Evolutionary conservation across 768 basidiomycete species (phyloP), one percentile per base, ranked within the genome.

Genomic region (Rhizopogon salebrosus): DNA sequence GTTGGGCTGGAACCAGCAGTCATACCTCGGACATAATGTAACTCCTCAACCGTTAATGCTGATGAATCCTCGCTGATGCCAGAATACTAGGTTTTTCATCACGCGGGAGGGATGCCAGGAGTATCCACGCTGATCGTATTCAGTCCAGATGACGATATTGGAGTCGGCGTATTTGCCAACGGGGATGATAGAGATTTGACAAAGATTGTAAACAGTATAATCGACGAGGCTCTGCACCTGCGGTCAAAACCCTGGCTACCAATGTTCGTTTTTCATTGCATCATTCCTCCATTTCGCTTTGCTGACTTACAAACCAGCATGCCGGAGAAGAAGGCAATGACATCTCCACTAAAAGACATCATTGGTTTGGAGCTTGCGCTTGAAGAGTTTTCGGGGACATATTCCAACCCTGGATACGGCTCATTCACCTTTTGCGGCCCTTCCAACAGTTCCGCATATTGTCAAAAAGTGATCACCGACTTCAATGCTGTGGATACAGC

Each of bases 11-110:
- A 31, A n/a, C 37, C 64, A 72, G 6, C 42, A n/a, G 6, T 69
- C 76, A 1, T 75, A 73, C 48, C 64, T 61, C 2, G 77, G 72
- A 0, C 72, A 76, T 48, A 70, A 76, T 24, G 75, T 77, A 54
- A 38, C 63, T 41, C 34, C 24, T n/a, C 29, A 20, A 41, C 3
- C 10, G 1, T 51, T 35, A 41, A 34, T 13, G 23, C 6, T 10
- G 20, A 18, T 18, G 23, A 16, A 14, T 16, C 2, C n/a, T 13
- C 8, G 13, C 41, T 23, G 16, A 53, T 48, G 11, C 13, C 23
- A 2, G 24, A 23, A 3, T 18, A 18, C 2, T 20, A 76, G 78
- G 31, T 72, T 4, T 49, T 76, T 4, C 57, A 49, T 38, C 75
- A 73, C 52, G 14, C 46, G 0, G 75, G 78, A 2, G 57, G 57